These are phyloP conservation scores for Picochlorum sp. DNA, from an alignment of 139 green algal species.

Conservation along the genomic window DNA sequence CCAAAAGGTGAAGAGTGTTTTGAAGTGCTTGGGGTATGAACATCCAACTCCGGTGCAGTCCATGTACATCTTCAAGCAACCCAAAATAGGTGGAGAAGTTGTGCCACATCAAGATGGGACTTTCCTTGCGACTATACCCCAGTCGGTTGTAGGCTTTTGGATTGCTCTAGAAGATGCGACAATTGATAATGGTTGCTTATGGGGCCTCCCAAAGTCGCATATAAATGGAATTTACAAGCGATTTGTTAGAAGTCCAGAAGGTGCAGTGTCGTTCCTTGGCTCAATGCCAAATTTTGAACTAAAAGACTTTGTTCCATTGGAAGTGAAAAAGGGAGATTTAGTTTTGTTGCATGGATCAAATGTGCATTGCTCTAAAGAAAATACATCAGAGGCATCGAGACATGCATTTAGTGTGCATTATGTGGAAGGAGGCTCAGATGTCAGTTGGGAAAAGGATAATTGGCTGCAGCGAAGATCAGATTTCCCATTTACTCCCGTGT, in stretches of 20 bases:
- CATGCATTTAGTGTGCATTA: constrained; percentile 78
- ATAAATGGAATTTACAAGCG: constrained; percentile 29
- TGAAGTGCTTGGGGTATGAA: constrained; percentile 58
- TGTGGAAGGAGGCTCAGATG: constrained; percentile 43
- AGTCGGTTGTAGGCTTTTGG: constrained; percentile 79
- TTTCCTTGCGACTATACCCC: constrained; percentile 85
- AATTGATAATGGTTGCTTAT: constrained; percentile 87
- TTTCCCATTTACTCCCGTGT: constrained; percentile 47
- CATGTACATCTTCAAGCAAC: constrained; percentile 67
- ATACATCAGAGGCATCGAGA: constrained; percentile 34
- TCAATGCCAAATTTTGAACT: constrained; percentile 36
- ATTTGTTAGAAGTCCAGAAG: constrained; percentile 18
- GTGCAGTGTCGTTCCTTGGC: constrained; percentile 37
- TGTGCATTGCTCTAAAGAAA: constrained; percentile 50
- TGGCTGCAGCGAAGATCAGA: constrained; percentile 57
- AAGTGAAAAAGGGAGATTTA: constrained; percentile 61
- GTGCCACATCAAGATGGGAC: constrained; percentile 78
- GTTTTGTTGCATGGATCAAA: constrained; percentile 80
- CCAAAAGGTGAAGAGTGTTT: constrained; percentile 39
- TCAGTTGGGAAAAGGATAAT: constrained; percentile 55
- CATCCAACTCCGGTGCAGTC: constrained; percentile 77
- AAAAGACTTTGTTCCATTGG: constrained; percentile 53
- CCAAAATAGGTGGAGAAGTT: constrained; percentile 83
- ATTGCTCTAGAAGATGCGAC: constrained; percentile 87
- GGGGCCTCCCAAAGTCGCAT: constrained; percentile 47